Conservation (phyloP, 257 asterid genomes). For the Rauvolfia tetraphylla region DNA sequence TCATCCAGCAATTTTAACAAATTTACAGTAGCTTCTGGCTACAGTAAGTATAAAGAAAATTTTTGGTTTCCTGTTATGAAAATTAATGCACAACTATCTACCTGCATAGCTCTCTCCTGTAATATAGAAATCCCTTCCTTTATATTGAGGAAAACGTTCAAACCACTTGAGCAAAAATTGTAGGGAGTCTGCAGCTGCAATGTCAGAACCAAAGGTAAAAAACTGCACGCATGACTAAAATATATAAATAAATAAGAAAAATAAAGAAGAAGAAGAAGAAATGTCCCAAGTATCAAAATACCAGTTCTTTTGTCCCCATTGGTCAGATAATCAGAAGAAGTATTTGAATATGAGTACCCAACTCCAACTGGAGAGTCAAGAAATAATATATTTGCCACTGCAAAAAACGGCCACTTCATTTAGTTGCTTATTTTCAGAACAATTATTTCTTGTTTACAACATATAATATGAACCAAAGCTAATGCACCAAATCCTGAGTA, state of each 20-base stretch:
- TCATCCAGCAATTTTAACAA: not conserved
- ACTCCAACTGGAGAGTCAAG: constrained; percentile 96
- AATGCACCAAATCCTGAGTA: not conserved
- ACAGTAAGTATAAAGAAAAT: not conserved
- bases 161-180: constrained; percentile 72
- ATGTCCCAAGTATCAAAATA: constrained; percentile 19
- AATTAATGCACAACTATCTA: constrained; percentile 20
- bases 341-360: constrained; percentile 89
- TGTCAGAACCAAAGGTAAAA: constrained; percentile 20
- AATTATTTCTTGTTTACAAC: not conserved
- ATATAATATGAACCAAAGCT: not conserved
- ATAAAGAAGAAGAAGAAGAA: constrained; percentile 1
- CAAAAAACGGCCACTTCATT: constrained; percentile 21
- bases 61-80: not conserved
- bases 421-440: constrained; percentile 13
- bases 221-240: constrained; percentile 11
- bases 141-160: constrained; percentile 85
- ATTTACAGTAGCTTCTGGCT: not conserved
- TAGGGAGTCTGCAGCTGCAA: constrained; percentile 80
- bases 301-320: constrained; percentile 92
- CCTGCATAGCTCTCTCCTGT: constrained; percentile 98
- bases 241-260: no score
- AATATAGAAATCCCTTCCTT: constrained; percentile 74
- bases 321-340: constrained; percentile 62
- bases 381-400: constrained; percentile 87